Percentiles rank a stretch among this genome's conserved stretches.
These are phyloP conservation scores for Penicillium desertorum DNA, from an alignment of 495 filamentous ascomycete species.

Conservation along the genomic window DNA sequence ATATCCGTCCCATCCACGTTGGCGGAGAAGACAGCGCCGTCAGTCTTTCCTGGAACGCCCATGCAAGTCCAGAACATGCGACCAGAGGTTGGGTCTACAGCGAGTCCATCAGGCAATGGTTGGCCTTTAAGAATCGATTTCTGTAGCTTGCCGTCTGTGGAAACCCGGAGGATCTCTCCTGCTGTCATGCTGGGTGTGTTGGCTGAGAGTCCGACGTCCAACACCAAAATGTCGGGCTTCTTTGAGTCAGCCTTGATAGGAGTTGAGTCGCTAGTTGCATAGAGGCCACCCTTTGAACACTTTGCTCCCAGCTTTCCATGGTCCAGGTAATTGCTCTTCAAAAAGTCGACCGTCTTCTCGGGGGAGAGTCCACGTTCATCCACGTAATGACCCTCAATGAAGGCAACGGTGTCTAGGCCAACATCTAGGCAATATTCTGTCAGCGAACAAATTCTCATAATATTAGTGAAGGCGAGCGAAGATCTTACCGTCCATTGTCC, in stretches of 20 bases:
- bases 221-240: slow-evolving; percentile 20
- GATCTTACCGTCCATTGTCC: slow-evolving; percentile 35
- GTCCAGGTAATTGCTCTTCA: slow-evolving; percentile 42
- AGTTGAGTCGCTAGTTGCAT: slow-evolving; percentile 12
- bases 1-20: slow-evolving; percentile 41
- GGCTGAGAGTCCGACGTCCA: slow-evolving; percentile 33
- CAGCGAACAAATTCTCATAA: background rate
- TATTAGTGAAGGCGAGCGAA: background rate
- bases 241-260: background rate
- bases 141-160: slow-evolving; percentile 19
- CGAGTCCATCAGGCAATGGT: slow-evolving; percentile 48
- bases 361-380: slow-evolving; percentile 42
- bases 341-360: slow-evolving; percentile 37
- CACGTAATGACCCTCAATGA: slow-evolving; percentile 45
- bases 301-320: slow-evolving; percentile 38
- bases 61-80: slow-evolving; percentile 55
- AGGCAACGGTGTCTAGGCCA: slow-evolving; percentile 53
- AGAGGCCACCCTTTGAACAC: slow-evolving; percentile 30
- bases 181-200: slow-evolving; percentile 13
- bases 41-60: slow-evolving; percentile 41
- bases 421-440: slow-evolving; percentile 29
- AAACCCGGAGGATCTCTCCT: slow-evolving; percentile 26
- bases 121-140: slow-evolving; percentile 28
- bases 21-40: slow-evolving; percentile 44
- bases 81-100: slow-evolving; percentile 28